Conservation (phyloP, 768 basidiomycete species). For the Psilocybe cubensis region DNA sequence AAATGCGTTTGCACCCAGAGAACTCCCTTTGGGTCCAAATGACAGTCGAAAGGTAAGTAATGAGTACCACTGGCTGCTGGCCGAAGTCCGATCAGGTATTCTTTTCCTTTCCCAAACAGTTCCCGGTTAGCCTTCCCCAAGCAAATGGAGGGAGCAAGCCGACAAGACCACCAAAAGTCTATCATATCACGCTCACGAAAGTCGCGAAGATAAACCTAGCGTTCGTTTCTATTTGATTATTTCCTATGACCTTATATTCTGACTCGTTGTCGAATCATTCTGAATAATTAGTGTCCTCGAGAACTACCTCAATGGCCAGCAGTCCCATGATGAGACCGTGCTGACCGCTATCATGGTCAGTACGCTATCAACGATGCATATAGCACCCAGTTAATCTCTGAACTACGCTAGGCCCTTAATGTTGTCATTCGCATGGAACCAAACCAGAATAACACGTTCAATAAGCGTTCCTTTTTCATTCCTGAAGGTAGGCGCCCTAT, state of each 20-base stretch:
- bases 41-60: slow-evolving; percentile 51
- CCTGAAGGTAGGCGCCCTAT: slow-evolving; percentile 52
- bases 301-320: slow-evolving; percentile 60
- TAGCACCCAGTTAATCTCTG: not conserved
- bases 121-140: slow-evolving; percentile 58
- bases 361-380: not conserved
- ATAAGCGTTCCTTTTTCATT: slow-evolving; percentile 77
- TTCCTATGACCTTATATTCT: not conserved
- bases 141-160: slow-evolving; percentile 36
- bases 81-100: slow-evolving; percentile 1
- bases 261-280: not conserved
- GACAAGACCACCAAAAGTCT: slow-evolving; percentile 58
- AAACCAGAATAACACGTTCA: slow-evolving; percentile 67
- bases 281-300: slow-evolving; percentile 50
- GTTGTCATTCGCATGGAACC: slow-evolving; percentile 80
- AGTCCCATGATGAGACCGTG: slow-evolving; percentile 65
- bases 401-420: slow-evolving; percentile 59
- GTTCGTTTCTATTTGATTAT: slow-evolving; percentile 19
- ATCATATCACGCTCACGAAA: slow-evolving; percentile 61
- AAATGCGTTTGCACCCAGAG: slow-evolving; percentile 63
- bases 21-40: slow-evolving; percentile 57
- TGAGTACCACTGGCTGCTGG: not conserved
- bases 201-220: slow-evolving; percentile 44
- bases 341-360: slow-evolving; percentile 58
- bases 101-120: slow-evolving; percentile 40